Evolutionary conservation across 2,329 filamentous ascomycete genomes (phyloP).

Genomic region (Cordyceps cateniannulata): DNA sequence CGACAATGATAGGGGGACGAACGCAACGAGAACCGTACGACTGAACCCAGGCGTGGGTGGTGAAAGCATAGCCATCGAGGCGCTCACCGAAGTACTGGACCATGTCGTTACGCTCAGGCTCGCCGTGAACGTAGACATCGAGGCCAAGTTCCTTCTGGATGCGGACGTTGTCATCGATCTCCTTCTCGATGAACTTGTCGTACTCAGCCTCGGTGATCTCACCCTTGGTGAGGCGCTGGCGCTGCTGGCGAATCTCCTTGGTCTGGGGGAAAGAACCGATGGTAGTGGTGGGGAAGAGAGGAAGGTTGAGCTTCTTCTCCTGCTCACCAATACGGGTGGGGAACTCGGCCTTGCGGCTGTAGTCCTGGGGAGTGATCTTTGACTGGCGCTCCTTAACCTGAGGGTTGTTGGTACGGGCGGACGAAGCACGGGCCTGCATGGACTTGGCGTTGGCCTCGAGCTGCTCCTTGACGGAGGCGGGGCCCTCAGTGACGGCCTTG

Average conservation of each 20-base stretch:
- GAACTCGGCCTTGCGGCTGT: conserved; percentile 92
- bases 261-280: conserved; percentile 99
- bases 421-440: conserved; percentile 82
- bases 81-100: conserved; percentile 99
- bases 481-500: conserved; percentile 93
- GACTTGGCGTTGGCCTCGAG: conserved; percentile 97
- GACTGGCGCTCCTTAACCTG: conserved; percentile 94
- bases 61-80: conserved; percentile 95
- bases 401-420: conserved; percentile 93
- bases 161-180: conserved; percentile 91
- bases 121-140: conserved; percentile 95
- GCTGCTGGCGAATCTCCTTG: conserved; percentile 93
- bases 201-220: conserved; percentile 90
- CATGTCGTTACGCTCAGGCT: conserved; percentile 99
- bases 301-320: conserved; percentile 87
- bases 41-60: conserved; percentile 98
- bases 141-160: conserved; percentile 97
- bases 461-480: conserved; percentile 76
- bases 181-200: conserved; percentile 98
- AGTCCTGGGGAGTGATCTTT: conserved; percentile 74
- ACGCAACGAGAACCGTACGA: conserved; percentile 98
- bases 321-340: conserved; percentile 77
- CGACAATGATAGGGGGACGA: conserved; percentile 95
- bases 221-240: conserved; percentile 98
- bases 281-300: conserved; percentile 97